Evolutionary conservation across 495 filamentous ascomycete genomes (phyloP).

Genomic region (Penicillium alfredii): DNA sequence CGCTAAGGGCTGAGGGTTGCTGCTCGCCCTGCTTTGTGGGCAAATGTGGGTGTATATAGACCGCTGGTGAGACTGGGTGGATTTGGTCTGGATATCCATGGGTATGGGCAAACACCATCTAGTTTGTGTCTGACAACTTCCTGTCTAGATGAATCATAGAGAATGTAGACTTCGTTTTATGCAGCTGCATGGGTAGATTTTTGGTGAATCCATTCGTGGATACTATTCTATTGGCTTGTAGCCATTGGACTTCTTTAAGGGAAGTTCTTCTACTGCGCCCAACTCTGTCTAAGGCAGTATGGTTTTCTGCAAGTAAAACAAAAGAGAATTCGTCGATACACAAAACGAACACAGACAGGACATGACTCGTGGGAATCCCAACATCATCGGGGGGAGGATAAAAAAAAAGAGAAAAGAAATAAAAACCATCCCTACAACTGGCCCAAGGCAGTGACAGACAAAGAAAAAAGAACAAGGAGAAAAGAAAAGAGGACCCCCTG

Average conservation of each 20-base stretch:
- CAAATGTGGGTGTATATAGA: no score
- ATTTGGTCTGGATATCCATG: no score
- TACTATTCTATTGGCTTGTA: no score
- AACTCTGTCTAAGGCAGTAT: conserved; percentile 3
- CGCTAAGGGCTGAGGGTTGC: conserved; percentile 13
- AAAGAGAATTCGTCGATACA: conserved; percentile 17
- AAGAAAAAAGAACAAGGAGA: conserved; percentile 15
- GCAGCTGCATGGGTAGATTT: no score
- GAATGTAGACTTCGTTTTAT: neutral
- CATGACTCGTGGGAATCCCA: conserved; percentile 38
- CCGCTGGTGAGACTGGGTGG: no score
- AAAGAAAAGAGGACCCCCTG: conserved; percentile 19
- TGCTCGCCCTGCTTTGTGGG: no score
- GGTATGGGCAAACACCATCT: no score
- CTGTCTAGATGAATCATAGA: neutral
- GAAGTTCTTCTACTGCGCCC: neutral
- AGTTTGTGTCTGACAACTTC: neutral
- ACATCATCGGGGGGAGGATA: conserved; percentile 21
- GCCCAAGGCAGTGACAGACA: no score
- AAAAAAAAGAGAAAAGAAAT: no score
- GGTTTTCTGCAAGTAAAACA: conserved; percentile 6
- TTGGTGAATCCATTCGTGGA: no score
- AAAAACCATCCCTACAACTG: conserved; percentile 23
- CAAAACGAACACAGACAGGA: conserved; percentile 24
- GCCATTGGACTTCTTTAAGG: no score